Base-by-base conservation (phyloP, 1,284 basidiomycete species). In the Psilocybe mexicana region DNA sequence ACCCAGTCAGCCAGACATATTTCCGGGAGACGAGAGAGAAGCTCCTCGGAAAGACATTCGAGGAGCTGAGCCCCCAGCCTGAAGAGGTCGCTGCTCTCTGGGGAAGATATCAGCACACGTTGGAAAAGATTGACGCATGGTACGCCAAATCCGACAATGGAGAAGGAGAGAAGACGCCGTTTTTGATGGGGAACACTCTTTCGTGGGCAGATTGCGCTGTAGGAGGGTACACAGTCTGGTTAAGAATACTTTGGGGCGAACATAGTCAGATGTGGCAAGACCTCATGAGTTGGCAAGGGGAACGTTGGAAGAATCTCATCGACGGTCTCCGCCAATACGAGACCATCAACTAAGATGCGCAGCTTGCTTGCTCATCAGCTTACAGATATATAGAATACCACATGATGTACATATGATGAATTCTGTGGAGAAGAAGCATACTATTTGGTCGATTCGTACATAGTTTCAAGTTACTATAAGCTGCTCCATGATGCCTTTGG, bases 171-270 rank as follows among this genome's bases (percentile, higher is more conserved):
- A 62, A 57, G 1, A 64, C 65, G 7, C 64, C 63, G 57, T 66
- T 69, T 54, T 62, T 78, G 25, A 63, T 70, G 61, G 69, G 69
- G 0, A 54, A 68, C 23, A 58, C 52, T 2, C 43, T 65, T 10
- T 69, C 66, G 0, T 78, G 71, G 60, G 74, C 69, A 2, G 80
- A 81, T 55, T 63, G 78, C 30, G 65, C 66, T 3, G 42, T 79
- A 12, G 76, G 65, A 0, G 66, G 59, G 2, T 63, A 60, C 6
- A 43, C 65, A 6, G 54, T 61, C 11, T 66, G 63, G 56, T 47
- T 57, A 40, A 79, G 59, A 43, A 52, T 61, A 60, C 23, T 77
- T 65, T 75, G 57, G 70, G 47, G 72, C 59, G 61, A 71, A 35
- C 72, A 74, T 0, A 72, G 67, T 45, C 53, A 63, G 36, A 69